A percentile compares a stretch with the other conserved stretches of the same genome.
phyloP scores from a whole-genome alignment of 164 flowering plant genomes.

The Macadamia tetraphylla region DNA sequence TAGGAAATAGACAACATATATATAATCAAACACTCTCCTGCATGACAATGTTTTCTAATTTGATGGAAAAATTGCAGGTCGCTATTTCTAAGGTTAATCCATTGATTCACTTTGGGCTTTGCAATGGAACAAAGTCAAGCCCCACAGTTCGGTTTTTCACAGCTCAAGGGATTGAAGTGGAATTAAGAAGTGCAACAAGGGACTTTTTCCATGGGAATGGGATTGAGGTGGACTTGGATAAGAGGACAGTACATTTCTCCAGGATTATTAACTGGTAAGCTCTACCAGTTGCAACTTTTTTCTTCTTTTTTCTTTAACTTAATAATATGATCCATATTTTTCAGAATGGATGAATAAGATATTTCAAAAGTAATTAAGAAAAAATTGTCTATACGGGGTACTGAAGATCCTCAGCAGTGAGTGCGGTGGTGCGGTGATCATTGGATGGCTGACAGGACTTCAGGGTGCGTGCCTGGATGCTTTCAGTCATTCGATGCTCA shows the following conservation, averaged over 20 bases:
- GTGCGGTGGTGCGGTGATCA: no score
- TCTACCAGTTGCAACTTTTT: not conserved
- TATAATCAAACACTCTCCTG: no score
- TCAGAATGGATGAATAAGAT: no score
- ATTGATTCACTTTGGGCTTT: slow-evolving; percentile 74
- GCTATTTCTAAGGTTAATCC: slow-evolving; percentile 53
- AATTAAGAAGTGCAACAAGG: slow-evolving; percentile 62
- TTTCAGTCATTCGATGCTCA: no score
- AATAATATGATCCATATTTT: not conserved
- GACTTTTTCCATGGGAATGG: slow-evolving; percentile 66
- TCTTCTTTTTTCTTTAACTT: not conserved
- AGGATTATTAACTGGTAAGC: slow-evolving; percentile 76
- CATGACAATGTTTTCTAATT: no score
- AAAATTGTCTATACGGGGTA: no score
- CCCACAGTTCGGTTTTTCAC: slow-evolving; percentile 76
- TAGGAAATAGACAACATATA: no score
- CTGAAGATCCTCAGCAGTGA: no score
- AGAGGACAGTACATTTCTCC: slow-evolving; percentile 67
- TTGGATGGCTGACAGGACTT: no score
- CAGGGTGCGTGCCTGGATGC: no score
- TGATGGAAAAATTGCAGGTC: slow-evolving; percentile 31
- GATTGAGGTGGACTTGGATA: slow-evolving; percentile 61
- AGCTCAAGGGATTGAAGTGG: slow-evolving; percentile 56
- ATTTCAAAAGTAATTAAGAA: no score
- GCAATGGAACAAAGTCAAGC: slow-evolving; percentile 71